Evolutionary conservation across 805 yeast genomes (phyloP).

Genomic region (Nematodospora valgi): DNA sequence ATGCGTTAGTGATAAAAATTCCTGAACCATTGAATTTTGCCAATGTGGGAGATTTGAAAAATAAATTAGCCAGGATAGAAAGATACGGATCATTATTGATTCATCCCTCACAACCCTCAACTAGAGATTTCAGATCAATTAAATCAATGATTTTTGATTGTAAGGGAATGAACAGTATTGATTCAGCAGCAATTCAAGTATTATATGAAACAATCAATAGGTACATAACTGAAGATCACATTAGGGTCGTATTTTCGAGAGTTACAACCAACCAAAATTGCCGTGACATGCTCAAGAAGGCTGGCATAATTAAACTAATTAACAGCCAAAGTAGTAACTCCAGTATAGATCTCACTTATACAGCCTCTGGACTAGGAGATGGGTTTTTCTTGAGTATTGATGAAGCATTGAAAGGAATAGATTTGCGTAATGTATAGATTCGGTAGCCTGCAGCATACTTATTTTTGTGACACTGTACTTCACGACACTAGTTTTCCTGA

Average conservation of each 20-base stretch:
- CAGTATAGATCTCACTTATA: neutral
- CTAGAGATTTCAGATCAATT: conserved; percentile 40
- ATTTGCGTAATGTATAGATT: conserved; percentile 13
- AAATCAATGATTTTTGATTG: conserved; percentile 69
- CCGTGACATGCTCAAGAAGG: conserved; percentile 45
- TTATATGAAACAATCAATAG: conserved; percentile 55
- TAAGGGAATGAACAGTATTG: conserved; percentile 78
- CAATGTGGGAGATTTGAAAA: conserved; percentile 72
- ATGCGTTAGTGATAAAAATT: conserved; percentile 72
- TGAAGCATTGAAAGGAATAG: conserved; percentile 51
- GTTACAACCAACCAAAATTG: conserved; percentile 48
- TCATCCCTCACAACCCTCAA: conserved; percentile 71
- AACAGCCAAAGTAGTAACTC: conserved; percentile 10
- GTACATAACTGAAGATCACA: conserved; percentile 49
- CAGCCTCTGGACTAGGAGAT: conserved; percentile 15
- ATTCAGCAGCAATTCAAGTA: conserved; percentile 76
- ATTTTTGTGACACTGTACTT: too few relatives aligned
- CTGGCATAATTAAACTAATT: conserved; percentile 49
- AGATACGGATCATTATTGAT: conserved; percentile 67
- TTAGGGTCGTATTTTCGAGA: conserved; percentile 58
- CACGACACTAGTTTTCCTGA: too few relatives aligned
- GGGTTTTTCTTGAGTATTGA: conserved; percentile 50
- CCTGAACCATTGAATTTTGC: conserved; percentile 91
- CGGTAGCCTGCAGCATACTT: too few relatives aligned
- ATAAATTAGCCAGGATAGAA: conserved; percentile 66